Evolutionary conservation across 2,329 filamentous ascomycete genomes (phyloP), one percentile per base, ranked within the genome.

Genomic region (Ophiobolus disseminans): DNA sequence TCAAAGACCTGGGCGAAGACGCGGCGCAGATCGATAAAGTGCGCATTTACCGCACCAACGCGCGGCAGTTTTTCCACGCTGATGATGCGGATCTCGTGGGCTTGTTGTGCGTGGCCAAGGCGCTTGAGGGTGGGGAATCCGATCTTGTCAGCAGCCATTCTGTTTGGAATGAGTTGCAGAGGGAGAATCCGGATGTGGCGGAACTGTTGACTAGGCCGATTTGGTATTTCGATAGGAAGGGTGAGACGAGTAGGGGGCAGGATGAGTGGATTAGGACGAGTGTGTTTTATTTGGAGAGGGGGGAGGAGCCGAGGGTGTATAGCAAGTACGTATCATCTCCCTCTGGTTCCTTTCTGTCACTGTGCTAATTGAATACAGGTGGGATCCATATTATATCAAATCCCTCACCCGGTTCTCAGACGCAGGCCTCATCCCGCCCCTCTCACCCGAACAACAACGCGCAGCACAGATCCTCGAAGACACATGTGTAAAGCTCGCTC

Each of bases 171-270:
- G 82, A 82, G 28, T 79, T 96, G 26, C 89, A 91, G 68, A 74
- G 73, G 30, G 85, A 93, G 68, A 81, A 89, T 19, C 90, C 90
- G 0, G 90, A 93, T 63, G 87, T 95, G 1, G 87, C 90, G 0
- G 84, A 89, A 70, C 80, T 86, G 5, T 78, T 96, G 43, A 87
- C 88, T 1, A 76, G 86, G 69, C 90, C 91, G 0, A 84, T 91
- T 56, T 96, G 91, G 91, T 94, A 95, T 76, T 93, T 95, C 71
- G 91, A 96, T 74, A 87, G 91, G 45, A 96, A 96, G 77, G 91
- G 91, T 9, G 91, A 96, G 77, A 85, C 83, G 1, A 89, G 85
- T 17, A 76, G 79, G 11, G 90, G 89, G 10, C 81, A 95, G 73
- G 84, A 92, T 45, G 85, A 86, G 48, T 95, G 86, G 75, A 89